Conservation (phyloP, 2,329 filamentous ascomycete genomes). For the Sporothrix dimorphospora region DNA sequence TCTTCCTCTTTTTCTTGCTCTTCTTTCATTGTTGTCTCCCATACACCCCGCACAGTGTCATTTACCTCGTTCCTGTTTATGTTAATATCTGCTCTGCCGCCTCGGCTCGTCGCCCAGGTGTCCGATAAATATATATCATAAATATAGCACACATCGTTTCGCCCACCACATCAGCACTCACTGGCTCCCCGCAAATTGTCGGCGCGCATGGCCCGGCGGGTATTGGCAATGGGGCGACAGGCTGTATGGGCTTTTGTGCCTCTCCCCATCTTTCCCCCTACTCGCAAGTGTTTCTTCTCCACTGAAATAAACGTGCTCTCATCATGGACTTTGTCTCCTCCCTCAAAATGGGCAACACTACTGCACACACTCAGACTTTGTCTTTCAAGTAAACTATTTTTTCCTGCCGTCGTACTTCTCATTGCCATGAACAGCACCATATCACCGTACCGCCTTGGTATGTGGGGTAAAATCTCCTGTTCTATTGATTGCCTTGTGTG, state of each 20-base stretch:
- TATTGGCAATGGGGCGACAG: neutral
- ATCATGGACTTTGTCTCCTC: too few species aligned
- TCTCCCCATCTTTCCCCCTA: neutral
- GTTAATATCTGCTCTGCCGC: conserved; percentile 8
- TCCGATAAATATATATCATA: neutral
- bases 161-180: neutral
- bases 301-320: too few species aligned
- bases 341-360: too few species aligned
- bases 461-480: neutral
- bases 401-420: neutral
- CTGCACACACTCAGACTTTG: too few species aligned
- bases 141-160: neutral
- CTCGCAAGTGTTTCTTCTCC: too few species aligned
- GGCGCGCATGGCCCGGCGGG: conserved; percentile 24
- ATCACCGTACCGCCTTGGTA: neutral
- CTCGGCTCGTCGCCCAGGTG: conserved; percentile 3
- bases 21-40: neutral
- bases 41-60: neutral
- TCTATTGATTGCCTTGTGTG: neutral
- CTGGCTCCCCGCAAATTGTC: conserved; percentile 10
- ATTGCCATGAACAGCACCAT: neutral
- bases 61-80: neutral
- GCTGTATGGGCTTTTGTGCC: neutral
- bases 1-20: neutral
- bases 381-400: too few species aligned